These are phyloP conservation scores for Cryptococcus deneoformans DNA, from an alignment of 1,284 basidiomycete species.

Conservation along the genomic window DNA sequence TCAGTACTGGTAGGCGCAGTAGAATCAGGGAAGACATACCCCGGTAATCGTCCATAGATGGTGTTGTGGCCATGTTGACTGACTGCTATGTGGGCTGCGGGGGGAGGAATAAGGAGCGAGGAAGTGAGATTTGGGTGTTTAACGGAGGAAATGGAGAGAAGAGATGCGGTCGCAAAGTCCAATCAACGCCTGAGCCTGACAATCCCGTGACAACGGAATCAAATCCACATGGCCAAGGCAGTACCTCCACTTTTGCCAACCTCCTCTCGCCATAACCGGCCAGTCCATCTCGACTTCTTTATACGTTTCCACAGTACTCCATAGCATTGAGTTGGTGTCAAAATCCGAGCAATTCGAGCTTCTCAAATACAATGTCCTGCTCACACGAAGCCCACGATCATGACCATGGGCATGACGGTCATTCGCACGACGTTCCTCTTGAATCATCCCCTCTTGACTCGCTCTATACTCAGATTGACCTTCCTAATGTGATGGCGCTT, in stretches of 20 bases:
- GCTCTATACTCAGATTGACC: conserved; percentile 42
- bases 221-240: neutral
- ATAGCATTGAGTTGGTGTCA: too few relatives aligned
- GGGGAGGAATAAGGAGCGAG: too few relatives aligned
- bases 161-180: neutral
- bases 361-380: neutral
- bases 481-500: conserved; percentile 45
- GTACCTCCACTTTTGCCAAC: neutral
- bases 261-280: too few relatives aligned
- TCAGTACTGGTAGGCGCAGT: neutral
- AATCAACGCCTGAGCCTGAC: conserved; percentile 13
- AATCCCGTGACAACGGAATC: conserved; percentile 4
- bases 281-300: too few relatives aligned
- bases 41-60: conserved; percentile 38
- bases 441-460: conserved; percentile 41
- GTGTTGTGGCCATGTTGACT: conserved; percentile 20
- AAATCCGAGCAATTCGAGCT: neutral
- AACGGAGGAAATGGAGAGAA: neutral
- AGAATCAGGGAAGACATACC: conserved; percentile 18
- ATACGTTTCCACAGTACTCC: too few relatives aligned
- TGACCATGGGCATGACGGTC: conserved; percentile 23
- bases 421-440: conserved; percentile 46
- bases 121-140: too few relatives aligned
- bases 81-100: too few relatives aligned
- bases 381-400: conserved; percentile 1